Evolutionary conservation across 495 filamentous ascomycete species (phyloP), one percentile per base, ranked within the genome.

Genomic region (Trichocladium antarcticum): DNA sequence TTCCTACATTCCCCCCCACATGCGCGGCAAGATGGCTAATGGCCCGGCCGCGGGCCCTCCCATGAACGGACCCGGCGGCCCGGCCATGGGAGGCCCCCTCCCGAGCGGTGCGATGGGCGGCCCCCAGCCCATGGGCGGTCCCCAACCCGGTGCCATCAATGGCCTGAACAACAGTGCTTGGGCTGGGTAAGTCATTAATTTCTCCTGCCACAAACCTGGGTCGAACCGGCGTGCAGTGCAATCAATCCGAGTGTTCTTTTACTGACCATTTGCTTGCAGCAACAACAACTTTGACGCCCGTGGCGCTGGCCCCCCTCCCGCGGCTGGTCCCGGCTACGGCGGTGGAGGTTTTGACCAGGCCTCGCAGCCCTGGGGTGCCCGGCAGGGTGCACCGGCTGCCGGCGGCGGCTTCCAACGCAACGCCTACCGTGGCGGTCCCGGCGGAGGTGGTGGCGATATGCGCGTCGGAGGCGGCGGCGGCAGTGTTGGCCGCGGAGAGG

Each of bases 1-100:
- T 57, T 81, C 92, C 40, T 98, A 98, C 74, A 95, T 97, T 63
- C 92, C 92, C 57, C 92, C 92, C 65, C 92, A 98, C 65, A 81
- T 95, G 68, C 85, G 92, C 62, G 72, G 71, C 55, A 78, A 78
- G 62, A 70, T 71, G 61, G 69, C 42, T 57, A 49, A 64, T 69
- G 59, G 65, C 64, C 42, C 24, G 19, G 34, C 34, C 21, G 37
- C 15, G 14, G 17, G 19, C 7, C 15, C 35, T 29, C 45, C 35
- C 15, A 47, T 47, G 35, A 39, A 39, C 16, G 31, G 31, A 11
- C 31, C 31, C 11, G 31, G 31, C 10, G 69, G 64, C 17, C 50
- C 49, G 19, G 27, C 27, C 5, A 32, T 32, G 31, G 31, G 31
- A 2, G 11, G 12, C 31, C 31, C 31, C 24, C 24, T 4, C 4